Evolutionary conservation across 345 rosid genomes (phyloP), one percentile per base, ranked within the genome.

Genomic region (Aquilaria yunnanensis): DNA sequence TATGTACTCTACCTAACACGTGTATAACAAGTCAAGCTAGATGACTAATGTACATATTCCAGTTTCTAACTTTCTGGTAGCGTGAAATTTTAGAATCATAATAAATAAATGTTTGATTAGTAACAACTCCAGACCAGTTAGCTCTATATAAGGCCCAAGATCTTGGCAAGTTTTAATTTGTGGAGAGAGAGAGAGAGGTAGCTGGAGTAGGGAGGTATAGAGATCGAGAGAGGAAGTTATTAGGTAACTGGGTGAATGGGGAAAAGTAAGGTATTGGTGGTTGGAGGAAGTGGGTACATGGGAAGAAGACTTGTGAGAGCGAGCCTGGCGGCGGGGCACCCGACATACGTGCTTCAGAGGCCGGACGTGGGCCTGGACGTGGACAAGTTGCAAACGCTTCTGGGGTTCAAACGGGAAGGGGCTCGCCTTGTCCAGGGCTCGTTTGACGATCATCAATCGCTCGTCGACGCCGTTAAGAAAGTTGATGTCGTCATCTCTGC

Each of bases 291-390:
- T 9, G 96, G 98, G 2, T 87, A 85, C 79, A 56, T 89, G 31
- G 98, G 98, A 52, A 85, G 73, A 85, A 78, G 93, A 54, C 67
- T 92, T 65, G 96, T 84, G 49, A 78, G 60, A 79, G 96, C 96
- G 12, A 79, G 96, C 68, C 70, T 92, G 67, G 84, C 32, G 3
- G 75, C 64, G 61, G 98, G 96, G 1, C 96, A 89, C 43, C 69
- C 72, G 56, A 92, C 91, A 1, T 85, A 75, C 49, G 73, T 89
- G n/a, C 77, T 92, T 3, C 82, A 82, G 6, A 72, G 96, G 64
- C 66, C 75, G 1, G 91, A 87, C 75, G 78, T 84, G 23, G 85
- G 96, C 31, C 76, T 82, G 2, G 88, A 89, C 53, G 80, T 87
- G 23, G 98, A 92, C 61, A 92, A 89, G 66, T 73, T 87, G n/a